These are phyloP conservation scores for Trichoderma reesei DNA, from an alignment of 495 filamentous ascomycete species.

Conservation along the genomic window DNA sequence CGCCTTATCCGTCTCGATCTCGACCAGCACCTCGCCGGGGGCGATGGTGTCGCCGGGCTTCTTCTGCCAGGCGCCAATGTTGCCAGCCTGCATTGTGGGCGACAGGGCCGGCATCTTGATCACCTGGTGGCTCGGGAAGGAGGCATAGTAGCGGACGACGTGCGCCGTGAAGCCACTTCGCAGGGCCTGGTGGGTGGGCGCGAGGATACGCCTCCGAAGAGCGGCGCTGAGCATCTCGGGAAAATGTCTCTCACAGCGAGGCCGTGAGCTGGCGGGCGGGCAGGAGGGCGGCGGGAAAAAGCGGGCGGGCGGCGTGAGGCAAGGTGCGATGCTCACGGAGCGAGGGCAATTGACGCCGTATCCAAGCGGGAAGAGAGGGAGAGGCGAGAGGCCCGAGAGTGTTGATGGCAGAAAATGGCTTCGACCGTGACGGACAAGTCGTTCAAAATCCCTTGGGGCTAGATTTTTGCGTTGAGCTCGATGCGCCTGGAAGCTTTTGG, in stretches of 20 bases:
- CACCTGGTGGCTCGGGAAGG: constrained; percentile 84
- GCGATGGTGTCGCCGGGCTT: constrained; percentile 79
- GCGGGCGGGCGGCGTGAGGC: constrained; percentile 11
- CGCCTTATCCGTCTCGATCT: constrained; percentile 99
- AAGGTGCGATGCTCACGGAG: constrained; percentile 10
- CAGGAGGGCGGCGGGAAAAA: constrained; percentile 8
- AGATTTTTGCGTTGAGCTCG: constrained; percentile 7
- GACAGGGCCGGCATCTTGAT: constrained; percentile 98
- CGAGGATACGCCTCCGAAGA: constrained; percentile 45
- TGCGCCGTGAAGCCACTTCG: constrained; percentile 33
- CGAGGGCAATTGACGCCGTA: neutral
- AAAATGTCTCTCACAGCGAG: constrained; percentile 3
- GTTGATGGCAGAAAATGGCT: neutral
- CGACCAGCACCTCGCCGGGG: constrained; percentile 95
- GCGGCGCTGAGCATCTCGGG: constrained; percentile 44
- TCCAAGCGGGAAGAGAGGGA: neutral
- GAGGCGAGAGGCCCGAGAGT: neutral
- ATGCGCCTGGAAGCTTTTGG: neutral
- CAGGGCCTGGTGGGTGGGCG: constrained; percentile 27
- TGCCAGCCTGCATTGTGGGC: constrained; percentile 93
- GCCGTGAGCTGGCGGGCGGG: neutral
- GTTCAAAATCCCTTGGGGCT: constrained; percentile 2
- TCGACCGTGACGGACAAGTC: neutral
- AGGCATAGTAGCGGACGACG: constrained; percentile 49
- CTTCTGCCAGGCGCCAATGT: constrained; percentile 98